These are phyloP conservation scores for Cladosporium austrohemisphaericum DNA, from an alignment of 2,329 filamentous ascomycete genomes.

Conservation along the genomic window DNA sequence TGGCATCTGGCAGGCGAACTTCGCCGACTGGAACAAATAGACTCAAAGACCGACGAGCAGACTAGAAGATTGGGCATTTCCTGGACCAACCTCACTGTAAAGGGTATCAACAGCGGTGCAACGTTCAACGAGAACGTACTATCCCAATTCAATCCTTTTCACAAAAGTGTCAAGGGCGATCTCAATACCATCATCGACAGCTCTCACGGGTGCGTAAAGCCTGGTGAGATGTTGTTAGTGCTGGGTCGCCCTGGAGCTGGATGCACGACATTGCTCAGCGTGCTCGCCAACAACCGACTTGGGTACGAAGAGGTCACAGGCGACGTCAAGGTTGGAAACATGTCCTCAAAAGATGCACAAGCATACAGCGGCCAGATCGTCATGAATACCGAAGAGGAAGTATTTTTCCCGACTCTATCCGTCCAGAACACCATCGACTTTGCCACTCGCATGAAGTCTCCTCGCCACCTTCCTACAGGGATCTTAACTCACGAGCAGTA, in stretches of 20 bases:
- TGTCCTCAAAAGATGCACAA: slow-evolving; percentile 40
- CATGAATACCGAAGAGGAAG: slow-evolving; percentile 46
- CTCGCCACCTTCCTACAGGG: slow-evolving; percentile 37
- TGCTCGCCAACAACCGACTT: slow-evolving; percentile 58
- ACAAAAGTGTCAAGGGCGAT: slow-evolving; percentile 46
- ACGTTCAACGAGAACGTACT: slow-evolving; percentile 59
- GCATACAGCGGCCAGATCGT: slow-evolving; percentile 44
- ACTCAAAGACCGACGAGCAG: neutral
- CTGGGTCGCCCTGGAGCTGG: slow-evolving; percentile 46
- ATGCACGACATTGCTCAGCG: slow-evolving; percentile 67
- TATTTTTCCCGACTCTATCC: slow-evolving; percentile 55
- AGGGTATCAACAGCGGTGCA: slow-evolving; percentile 58
- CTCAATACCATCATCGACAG: slow-evolving; percentile 61
- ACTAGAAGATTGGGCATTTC: slow-evolving; percentile 8
- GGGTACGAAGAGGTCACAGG: slow-evolving; percentile 24
- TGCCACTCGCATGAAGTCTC: slow-evolving; percentile 51
- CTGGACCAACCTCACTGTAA: slow-evolving; percentile 34
- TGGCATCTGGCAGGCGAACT: slow-evolving; percentile 1
- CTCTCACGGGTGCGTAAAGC: slow-evolving; percentile 63
- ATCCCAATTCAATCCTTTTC: slow-evolving; percentile 51
- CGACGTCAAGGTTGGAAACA: slow-evolving; percentile 51
- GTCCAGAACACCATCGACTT: slow-evolving; percentile 55
- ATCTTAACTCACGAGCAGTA: slow-evolving; percentile 43
- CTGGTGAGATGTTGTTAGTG: slow-evolving; percentile 47
- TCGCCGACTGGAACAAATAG: slow-evolving; percentile 1